Conservation (phyloP, 208 protist genomes). For the Trypanosoma scelopori region DNA sequence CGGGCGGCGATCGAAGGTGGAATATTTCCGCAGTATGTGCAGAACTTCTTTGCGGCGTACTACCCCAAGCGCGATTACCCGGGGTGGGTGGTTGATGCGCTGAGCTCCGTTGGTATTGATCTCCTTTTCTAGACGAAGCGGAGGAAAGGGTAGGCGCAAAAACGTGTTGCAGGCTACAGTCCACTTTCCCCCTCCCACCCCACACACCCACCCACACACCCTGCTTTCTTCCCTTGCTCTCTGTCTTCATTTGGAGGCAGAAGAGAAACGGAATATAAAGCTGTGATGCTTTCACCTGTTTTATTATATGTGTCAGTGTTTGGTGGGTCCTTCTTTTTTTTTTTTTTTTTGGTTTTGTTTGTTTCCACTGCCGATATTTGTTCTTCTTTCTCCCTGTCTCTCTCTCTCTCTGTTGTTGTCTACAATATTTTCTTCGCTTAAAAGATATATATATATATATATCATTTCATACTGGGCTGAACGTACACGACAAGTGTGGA, state of each 20-base stretch:
- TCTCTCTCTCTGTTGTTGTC: too few species aligned
- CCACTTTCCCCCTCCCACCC: too few species aligned
- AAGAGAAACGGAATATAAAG: too few species aligned
- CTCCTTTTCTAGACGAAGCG: slow-evolving; percentile 39
- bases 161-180: too few species aligned
- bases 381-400: not conserved
- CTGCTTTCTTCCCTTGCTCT: not conserved
- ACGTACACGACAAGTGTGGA: not conserved
- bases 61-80: slow-evolving; percentile 89
- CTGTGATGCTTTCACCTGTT: too few species aligned
- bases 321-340: not conserved
- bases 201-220: too few species aligned
- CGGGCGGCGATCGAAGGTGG: slow-evolving; percentile 79
- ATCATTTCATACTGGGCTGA: not conserved
- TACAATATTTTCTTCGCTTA: too few species aligned
- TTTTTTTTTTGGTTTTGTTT: slow-evolving; percentile 6
- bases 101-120: slow-evolving; percentile 76
- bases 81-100: slow-evolving; percentile 83
- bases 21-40: slow-evolving; percentile 84
- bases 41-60: slow-evolving; percentile 84
- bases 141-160: slow-evolving; percentile 1
- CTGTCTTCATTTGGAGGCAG: not conserved
- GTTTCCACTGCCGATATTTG: not conserved
- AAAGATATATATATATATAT: too few species aligned
- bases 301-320: too few species aligned